Base-by-base conservation (phyloP, 179 eudicot species). In the Carnegiea gigantea region DNA sequence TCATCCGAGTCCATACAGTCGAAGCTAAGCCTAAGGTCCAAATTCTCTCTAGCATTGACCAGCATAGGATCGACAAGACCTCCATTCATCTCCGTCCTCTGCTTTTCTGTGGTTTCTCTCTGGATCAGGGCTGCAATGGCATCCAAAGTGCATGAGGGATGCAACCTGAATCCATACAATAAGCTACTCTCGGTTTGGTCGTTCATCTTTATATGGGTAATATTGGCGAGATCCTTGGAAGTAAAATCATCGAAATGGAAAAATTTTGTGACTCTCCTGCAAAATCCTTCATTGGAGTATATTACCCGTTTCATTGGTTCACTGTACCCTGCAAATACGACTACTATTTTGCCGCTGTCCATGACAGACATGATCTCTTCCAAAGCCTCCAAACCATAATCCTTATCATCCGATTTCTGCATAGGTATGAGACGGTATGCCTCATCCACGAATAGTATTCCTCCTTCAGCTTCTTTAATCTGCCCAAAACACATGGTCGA, bases 301-400 rank as follows among this genome's bases (percentile, higher is more conserved):
- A 94, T 93, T 26, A 96, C 98, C 38, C 99, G 91, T 84, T 94
- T 90, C 99, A 96, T 94, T 10, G 98, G 97, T 79, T 93, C 98
- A 40, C 95, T 90, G 71, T 96, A 96, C 77, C 99, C 97, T 18
- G 99, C 99, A 60, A 96, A 95, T 80, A 96, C 94, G 40, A 96
- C 99, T 0, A 96, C 97, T 54, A 96, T 85, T 86, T 94, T 96
- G 44, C 99, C 99, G 68, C 80, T 87, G 84, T 96, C 99, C 99
- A 94, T 96, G 64, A 94, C 88, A 5, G 98, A 96, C 99, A 96
- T 96, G 67, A 96, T 96, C 91, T 96, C 99, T 84, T 96, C 99
- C 76, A 96, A 84, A n/a, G 99, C 99, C 87, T 96, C 99, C 77
- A 93, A 83, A 5, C 98, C 99, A 33, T 94, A 96, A 84, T 96